Base-by-base conservation (phyloP, 2,329 filamentous ascomycete genomes). In the Beauveria australis region DNA sequence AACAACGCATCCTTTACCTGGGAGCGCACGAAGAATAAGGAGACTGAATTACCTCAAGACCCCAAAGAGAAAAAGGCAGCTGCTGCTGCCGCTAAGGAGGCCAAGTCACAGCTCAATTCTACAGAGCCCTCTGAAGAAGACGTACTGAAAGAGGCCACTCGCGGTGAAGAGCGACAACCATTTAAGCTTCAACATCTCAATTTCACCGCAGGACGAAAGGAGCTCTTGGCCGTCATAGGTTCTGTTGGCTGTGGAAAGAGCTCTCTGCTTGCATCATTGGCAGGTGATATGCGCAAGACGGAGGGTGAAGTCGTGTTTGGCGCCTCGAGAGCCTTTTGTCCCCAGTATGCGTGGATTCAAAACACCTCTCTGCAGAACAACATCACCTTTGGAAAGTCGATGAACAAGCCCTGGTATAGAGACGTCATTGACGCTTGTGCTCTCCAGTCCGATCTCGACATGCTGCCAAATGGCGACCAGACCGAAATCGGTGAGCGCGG, bases 281-380 rank as follows among this genome's bases (percentile, higher is more conserved):
- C 92, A 1, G 93, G 94, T 26, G 93, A 97, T 65, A 97, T 97
- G 93, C 86, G 92, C 49, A 89, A 88, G 71, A 95, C 89, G 0
- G 77, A 75, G 3, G 92, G 92, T 12, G 81, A 88, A 43, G 82
- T 95, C 6, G 81, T 84, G 0, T 82, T 94, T 66, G 90, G 92
- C 46, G 91, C 91, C 0, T 87, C 86, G 3, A 81, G 92, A 63
- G 91, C 93, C 0, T 97, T 96, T 68, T 97, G 94, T 66, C 93
- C 93, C 0, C 93, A 99, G 71, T 96, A 96, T 69, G 91, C 94
- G 0, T 99, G 94, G 94, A 96, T 99, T 53, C 93, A 97, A 70
- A 97, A 97, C 69, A 82, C 91, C 0, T 90, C 88, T 0, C 83
- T 97, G 3, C 86, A 85, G 63, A 85, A 96, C 40, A 99, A 99